These are phyloP conservation scores for Kwoniella mangroviensis DNA, from an alignment of 768 basidiomycete species.

Conservation along the genomic window DNA sequence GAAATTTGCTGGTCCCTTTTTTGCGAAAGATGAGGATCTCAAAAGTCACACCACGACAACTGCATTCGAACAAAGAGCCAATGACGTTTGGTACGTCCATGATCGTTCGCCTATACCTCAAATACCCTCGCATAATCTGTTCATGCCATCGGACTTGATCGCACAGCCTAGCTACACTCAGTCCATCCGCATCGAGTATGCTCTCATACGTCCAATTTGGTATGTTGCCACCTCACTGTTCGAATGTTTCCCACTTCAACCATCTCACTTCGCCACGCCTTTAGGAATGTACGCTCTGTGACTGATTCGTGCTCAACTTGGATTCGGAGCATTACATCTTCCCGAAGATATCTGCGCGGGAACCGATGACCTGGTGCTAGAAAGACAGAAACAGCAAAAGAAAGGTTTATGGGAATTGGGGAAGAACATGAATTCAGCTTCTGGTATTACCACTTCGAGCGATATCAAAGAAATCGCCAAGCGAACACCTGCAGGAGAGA, in stretches of 20 bases:
- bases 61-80: neutral
- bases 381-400: neutral
- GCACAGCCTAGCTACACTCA: neutral
- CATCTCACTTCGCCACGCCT: slow-evolving; percentile 42
- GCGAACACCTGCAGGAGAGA: neutral
- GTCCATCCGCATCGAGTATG: neutral
- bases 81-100: neutral
- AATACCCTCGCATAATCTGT: neutral
- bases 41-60: neutral
- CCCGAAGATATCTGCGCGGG: slow-evolving; percentile 45
- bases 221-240: slow-evolving; percentile 40
- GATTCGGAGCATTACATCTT: slow-evolving; percentile 42
- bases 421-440: neutral
- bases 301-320: slow-evolving; percentile 36
- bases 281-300: slow-evolving; percentile 41
- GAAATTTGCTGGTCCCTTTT: neutral
- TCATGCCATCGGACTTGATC: neutral
- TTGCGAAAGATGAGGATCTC: neutral
- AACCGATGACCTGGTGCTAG: slow-evolving; percentile 33
- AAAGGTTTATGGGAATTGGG: slow-evolving; percentile 25
- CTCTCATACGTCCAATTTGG: slow-evolving; percentile 29
- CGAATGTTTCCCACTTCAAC: slow-evolving; percentile 46
- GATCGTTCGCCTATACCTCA: neutral
- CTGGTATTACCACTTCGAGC: neutral
- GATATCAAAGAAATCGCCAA: neutral